These are phyloP conservation scores for Suillus cothurnatus DNA, from an alignment of 768 basidiomycete species.

Conservation along the genomic window DNA sequence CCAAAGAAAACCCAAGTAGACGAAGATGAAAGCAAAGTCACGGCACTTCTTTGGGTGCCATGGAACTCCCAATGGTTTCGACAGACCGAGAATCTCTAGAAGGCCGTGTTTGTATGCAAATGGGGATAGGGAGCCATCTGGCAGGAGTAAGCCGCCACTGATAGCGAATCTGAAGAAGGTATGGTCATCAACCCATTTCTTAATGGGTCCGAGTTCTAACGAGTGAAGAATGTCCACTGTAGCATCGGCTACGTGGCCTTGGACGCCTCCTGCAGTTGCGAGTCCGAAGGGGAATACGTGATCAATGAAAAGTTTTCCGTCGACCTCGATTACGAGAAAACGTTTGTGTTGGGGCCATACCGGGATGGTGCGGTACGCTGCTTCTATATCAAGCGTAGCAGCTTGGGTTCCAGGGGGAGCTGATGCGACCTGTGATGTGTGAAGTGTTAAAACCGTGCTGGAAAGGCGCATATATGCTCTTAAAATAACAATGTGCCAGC, in stretches of 20 bases:
- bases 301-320: conserved; percentile 32
- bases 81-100: too few relatives aligned
- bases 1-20: too few relatives aligned
- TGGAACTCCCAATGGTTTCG: too few relatives aligned
- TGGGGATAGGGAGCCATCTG: too few relatives aligned
- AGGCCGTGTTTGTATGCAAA: too few relatives aligned
- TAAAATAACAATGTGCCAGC: too few relatives aligned
- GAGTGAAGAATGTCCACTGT: conserved; percentile 22
- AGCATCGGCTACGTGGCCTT: conserved; percentile 33
- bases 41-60: too few relatives aligned
- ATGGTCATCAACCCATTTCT: background rate
- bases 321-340: conserved; percentile 34
- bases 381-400: conserved; percentile 33
- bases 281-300: conserved; percentile 35
- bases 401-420: conserved; percentile 36
- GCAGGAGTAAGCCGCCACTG: too few relatives aligned
- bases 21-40: too few relatives aligned
- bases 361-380: conserved; percentile 38
- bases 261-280: conserved; percentile 31
- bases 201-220: background rate
- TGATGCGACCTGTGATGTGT: conserved; percentile 34
- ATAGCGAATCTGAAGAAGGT: background rate
- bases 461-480: too few relatives aligned
- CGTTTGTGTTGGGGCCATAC: conserved; percentile 35
- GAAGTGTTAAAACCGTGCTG: too few relatives aligned